Evolutionary conservation across 2,329 filamentous ascomycete species (phyloP).

Genomic region (Claviceps sp.): DNA sequence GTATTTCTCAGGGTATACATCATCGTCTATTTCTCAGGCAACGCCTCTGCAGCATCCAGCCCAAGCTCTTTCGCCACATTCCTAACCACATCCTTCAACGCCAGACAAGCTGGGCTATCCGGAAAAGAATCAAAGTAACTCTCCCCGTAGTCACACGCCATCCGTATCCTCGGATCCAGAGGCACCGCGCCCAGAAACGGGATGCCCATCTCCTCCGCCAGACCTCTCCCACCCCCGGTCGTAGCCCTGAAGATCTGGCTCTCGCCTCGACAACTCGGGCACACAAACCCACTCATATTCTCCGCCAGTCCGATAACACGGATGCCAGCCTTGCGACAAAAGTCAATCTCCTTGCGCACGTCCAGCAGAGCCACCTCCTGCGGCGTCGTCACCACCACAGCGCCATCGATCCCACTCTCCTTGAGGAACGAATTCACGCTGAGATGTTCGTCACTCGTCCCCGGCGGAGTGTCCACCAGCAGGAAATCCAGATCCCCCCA

Average conservation of each 20-base stretch:
- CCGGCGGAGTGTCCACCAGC: slow-evolving; percentile 88
- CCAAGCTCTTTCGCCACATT: slow-evolving; percentile 55
- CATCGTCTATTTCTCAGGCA: slow-evolving; percentile 26
- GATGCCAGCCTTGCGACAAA: slow-evolving; percentile 90
- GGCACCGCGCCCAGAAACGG: slow-evolving; percentile 85
- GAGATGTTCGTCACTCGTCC: slow-evolving; percentile 89
- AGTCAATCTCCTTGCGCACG: slow-evolving; percentile 94
- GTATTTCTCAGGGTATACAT: slow-evolving; percentile 1
- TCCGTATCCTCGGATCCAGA: slow-evolving; percentile 83
- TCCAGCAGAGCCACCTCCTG: slow-evolving; percentile 89
- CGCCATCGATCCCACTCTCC: slow-evolving; percentile 84
- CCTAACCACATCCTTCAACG: slow-evolving; percentile 68
- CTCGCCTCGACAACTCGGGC: slow-evolving; percentile 73
- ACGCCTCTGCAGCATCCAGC: slow-evolving; percentile 40
- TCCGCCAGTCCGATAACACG: slow-evolving; percentile 79
- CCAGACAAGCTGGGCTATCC: slow-evolving; percentile 78
- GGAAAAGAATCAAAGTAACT: slow-evolving; percentile 92
- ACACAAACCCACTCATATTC: slow-evolving; percentile 97
- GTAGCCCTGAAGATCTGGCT: slow-evolving; percentile 82
- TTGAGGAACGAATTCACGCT: slow-evolving; percentile 87
- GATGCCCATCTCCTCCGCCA: slow-evolving; percentile 78
- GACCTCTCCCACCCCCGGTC: slow-evolving; percentile 68
- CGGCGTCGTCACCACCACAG: slow-evolving; percentile 84
- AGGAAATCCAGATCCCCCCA: slow-evolving; percentile 94
- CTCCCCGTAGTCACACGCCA: slow-evolving; percentile 95